A percentile compares a stretch with the other conserved stretches of the same genome.
These are phyloP conservation scores for Maudiozyma saulgeensis DNA, from an alignment of 805 yeast species.

Conservation along the genomic window DNA sequence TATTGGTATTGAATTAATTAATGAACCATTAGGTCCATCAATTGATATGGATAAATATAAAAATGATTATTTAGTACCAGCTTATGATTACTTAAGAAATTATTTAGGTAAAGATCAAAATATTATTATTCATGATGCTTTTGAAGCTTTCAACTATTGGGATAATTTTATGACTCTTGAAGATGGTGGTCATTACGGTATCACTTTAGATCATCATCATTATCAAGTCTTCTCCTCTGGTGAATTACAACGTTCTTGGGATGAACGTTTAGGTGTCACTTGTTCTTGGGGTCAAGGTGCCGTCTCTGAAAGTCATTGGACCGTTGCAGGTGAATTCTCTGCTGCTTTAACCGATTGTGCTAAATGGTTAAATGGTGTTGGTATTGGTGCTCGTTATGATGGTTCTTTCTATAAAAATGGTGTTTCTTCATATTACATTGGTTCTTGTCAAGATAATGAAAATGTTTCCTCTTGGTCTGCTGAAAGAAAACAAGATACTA, in stretches of 20 bases:
- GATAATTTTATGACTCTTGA: constrained; percentile 40
- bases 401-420: constrained; percentile 38
- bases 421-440: constrained; percentile 34
- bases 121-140: constrained; percentile 77
- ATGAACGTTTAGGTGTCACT: constrained; percentile 49
- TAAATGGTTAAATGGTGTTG: constrained; percentile 80
- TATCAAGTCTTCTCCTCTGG: constrained; percentile 72
- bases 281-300: constrained; percentile 42
- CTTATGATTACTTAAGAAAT: constrained; percentile 55
- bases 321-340: constrained; percentile 78
- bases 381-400: constrained; percentile 73
- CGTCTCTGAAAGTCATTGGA: constrained; percentile 54
- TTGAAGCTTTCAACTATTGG: constrained; percentile 53
- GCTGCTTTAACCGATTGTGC: constrained; percentile 92
- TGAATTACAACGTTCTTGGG: constrained; percentile 50
- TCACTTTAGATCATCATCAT: constrained; percentile 80
- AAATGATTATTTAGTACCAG: constrained; percentile 46
- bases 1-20: constrained; percentile 73
- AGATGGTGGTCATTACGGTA: constrained; percentile 52
- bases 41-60: constrained; percentile 50
- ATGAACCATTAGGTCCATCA: constrained; percentile 79
- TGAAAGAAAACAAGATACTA: constrained; percentile 44
- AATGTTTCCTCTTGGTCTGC: constrained; percentile 50
- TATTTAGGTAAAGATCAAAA: constrained; percentile 40
- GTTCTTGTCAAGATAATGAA: constrained; percentile 49